phyloP scores from a whole-genome alignment of 768 basidiomycete genomes.

The Lentinula boryana region DNA sequence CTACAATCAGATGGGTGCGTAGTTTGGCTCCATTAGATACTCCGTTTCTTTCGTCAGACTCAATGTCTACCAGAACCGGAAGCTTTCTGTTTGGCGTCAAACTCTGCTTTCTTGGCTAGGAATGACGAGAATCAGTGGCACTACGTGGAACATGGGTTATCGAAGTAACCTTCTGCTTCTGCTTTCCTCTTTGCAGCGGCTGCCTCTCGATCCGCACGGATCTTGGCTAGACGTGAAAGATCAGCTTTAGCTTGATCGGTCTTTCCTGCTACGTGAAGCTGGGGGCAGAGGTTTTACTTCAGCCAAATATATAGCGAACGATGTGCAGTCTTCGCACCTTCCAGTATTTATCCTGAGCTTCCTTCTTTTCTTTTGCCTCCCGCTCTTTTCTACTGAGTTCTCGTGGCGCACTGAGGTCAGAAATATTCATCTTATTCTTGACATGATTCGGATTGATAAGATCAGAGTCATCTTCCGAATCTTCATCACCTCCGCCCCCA shows the following conservation, averaged over 20 bases:
- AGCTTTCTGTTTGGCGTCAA: slow-evolving; percentile 2
- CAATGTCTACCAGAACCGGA: not conserved
- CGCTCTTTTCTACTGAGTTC: slow-evolving; percentile 70
- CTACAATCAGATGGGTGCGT: not conserved
- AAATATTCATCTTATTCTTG: slow-evolving; percentile 68
- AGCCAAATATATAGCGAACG: not conserved
- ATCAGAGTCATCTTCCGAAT: slow-evolving; percentile 59
- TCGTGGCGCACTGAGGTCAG: slow-evolving; percentile 61
- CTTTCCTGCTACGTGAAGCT: slow-evolving; percentile 79
- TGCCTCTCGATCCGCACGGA: slow-evolving; percentile 81
- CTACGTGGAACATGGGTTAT: not conserved
- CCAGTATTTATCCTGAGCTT: slow-evolving; percentile 83
- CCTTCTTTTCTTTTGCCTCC: slow-evolving; percentile 89
- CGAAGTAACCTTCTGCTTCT: slow-evolving; percentile 66
- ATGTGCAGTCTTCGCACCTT: slow-evolving; percentile 42
- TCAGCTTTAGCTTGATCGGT: slow-evolving; percentile 88
- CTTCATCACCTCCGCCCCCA: slow-evolving; percentile 34
- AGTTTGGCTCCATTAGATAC: not conserved
- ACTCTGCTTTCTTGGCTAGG: slow-evolving; percentile 9
- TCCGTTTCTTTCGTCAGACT: not conserved
- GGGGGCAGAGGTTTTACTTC: slow-evolving; percentile 2
- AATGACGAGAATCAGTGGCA: not conserved
- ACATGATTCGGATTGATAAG: slow-evolving; percentile 78
- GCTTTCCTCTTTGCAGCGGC: slow-evolving; percentile 86
- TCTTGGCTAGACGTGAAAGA: slow-evolving; percentile 79